These are phyloP conservation scores for Cercophora samala DNA, from an alignment of 495 filamentous ascomycete species.

Conservation along the genomic window DNA sequence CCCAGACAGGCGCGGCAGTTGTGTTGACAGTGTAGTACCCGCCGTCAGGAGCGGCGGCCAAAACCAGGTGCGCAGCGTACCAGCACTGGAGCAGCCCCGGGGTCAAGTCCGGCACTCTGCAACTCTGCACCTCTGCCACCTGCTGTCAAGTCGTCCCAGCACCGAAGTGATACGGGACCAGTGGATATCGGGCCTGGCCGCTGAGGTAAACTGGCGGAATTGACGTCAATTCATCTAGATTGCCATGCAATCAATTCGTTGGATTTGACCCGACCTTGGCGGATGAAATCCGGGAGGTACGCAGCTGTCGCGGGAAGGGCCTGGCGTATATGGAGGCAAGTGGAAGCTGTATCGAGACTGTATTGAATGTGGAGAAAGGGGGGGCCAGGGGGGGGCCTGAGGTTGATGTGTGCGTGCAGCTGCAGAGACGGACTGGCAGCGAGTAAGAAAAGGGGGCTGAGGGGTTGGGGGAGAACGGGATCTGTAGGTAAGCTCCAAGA, in stretches of 20 bases:
- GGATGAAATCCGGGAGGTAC: constrained; percentile 19
- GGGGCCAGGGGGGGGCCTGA: neutral
- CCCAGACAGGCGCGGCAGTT: constrained; percentile 28
- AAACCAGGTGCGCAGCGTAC: constrained; percentile 27
- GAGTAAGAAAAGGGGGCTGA: constrained; percentile 1
- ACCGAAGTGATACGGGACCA: neutral
- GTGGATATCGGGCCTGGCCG: constrained; percentile 19
- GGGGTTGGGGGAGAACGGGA: neutral
- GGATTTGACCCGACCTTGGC: constrained; percentile 32
- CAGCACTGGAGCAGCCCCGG: neutral
- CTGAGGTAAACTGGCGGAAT: constrained; percentile 25
- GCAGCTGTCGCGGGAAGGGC: constrained; percentile 4
- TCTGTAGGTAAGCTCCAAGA: neutral
- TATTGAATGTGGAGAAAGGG: constrained; percentile 15
- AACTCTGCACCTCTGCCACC: constrained; percentile 20
- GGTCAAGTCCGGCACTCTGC: constrained; percentile 12
- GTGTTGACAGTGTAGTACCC: constrained; percentile 26
- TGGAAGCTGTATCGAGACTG: constrained; percentile 49
- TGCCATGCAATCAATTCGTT: constrained; percentile 34
- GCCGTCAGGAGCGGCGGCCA: constrained; percentile 21
- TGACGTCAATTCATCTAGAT: constrained; percentile 40
- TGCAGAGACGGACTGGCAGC: neutral
- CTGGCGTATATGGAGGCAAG: constrained; percentile 48
- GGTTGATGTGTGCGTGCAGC: neutral
- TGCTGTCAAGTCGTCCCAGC: constrained; percentile 10